Base-by-base conservation (phyloP, 371 early-diverging fungal genomes). In the Rhizopus sp. region DNA sequence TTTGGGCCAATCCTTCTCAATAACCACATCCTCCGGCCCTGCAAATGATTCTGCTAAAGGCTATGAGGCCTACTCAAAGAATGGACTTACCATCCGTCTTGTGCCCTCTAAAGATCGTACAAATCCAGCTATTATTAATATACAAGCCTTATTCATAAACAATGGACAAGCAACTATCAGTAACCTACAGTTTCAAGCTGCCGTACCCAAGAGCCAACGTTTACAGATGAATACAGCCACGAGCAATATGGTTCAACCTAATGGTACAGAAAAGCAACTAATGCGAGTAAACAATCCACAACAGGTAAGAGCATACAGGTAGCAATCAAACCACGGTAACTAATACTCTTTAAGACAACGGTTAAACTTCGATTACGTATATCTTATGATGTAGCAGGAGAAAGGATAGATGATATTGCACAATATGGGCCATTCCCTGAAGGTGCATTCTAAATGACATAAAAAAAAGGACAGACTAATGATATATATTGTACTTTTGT, bases 141-240 rank as follows among this genome's bases (percentile, higher is more conserved):
- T 96, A 35, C 76, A 77, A 35, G 87, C 89, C 3, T 73, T 75
- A 9, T 94, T 95, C 72, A 63, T 61, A 33, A 94, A 92, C 62
- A 63, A 73, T 33, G 83, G 87, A 38, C 50, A 68, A 32, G 80
- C 77, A 2, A 55, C 73, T 5, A 73, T 96, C 32, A 71, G 76
- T 15, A 77, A 83, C 13, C 57, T 96, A n/a, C 78, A 81, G 46
- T 91, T 97, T 72, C 89, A 93, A 73, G 95, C 93, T 8, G 98
- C 98, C 2, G 96, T 97, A 13, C 95, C 94, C 31, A 93, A 92
- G 80, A 84, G 85, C 50, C 87, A 93, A 57, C 88, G 85, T 65
- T 78, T 96, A 57, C 89, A 90, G 60, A 88, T 96, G 84, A 84
- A 86, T 42, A 87, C 94, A 32, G 89, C 94, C 0, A 85, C 86